Evolutionary conservation across 331 rosid species (phyloP), one percentile per base, ranked within the genome.

Genomic region (Pyracantha coccinea): DNA sequence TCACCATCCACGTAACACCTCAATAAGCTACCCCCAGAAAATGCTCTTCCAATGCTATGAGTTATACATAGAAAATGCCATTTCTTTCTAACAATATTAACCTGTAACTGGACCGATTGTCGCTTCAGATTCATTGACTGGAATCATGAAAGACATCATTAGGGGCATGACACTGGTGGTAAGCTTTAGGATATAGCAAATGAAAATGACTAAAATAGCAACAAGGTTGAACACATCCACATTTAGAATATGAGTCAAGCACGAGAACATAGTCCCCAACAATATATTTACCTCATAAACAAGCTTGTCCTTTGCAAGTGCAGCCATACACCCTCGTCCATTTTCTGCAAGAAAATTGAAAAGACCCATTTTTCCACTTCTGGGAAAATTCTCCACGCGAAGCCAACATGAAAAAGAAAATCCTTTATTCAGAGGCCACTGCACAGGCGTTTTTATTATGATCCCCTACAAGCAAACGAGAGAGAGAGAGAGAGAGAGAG

Each of bases 351-450:
- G 97, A 75, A 94, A 94, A 86, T 90, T 80, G 88, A 94, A 94
- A 78, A 94, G 93, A 73, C 97, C 96, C 99, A 94, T 88, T 69
- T 87, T 81, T 79, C 95, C 99, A 86, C 78, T 83, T 68, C 86
- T 80, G 80, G 97, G 99, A 75, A 94, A 94, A 85, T 88, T 90
- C 83, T 94, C 99, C 77, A 94, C 83, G 78, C 99, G 87, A 64
- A 94, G 93, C 99, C 99, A 94, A 68, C 97, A 92, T 79, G 97
- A 87, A 90, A 92, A 90, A 27, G 99, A 87, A 86, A 88, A 94
- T 0, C 99, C 99, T 85, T 90, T 94, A 65, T 80, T 78, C 81
- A 90, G 88, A 75, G 97, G 99, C 97, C 93, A 94, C 85, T 92
- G 99, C 77, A 92, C 77, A 72, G 99, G 97, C 2, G 96, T 94